A percentile compares a stretch with the other conserved stretches of the same genome.
These are phyloP conservation scores for Tympanopsis confertula DNA, from an alignment of 2,329 filamentous ascomycete genomes.

Conservation along the genomic window DNA sequence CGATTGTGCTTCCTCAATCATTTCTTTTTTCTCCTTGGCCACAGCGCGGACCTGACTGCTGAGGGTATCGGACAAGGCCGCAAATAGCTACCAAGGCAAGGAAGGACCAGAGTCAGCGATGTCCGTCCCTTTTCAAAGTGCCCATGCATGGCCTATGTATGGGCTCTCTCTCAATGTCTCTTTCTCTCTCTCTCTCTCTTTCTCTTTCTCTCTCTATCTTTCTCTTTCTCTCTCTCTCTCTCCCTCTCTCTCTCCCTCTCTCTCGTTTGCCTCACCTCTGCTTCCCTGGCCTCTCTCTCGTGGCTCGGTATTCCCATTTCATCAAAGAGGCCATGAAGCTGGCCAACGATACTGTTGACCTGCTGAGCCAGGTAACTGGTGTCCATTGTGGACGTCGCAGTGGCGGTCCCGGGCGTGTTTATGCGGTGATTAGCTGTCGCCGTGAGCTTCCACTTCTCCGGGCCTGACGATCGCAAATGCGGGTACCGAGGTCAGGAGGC, in stretches of 20 bases:
- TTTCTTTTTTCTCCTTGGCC: slow-evolving; percentile 64
- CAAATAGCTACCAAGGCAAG: slow-evolving; percentile 62
- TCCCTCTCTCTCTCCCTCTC: too few species aligned
- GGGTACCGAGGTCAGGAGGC: too few species aligned
- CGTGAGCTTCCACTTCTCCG: too few species aligned
- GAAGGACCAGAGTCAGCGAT: slow-evolving; percentile 2
- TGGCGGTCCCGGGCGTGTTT: too few species aligned
- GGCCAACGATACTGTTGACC: slow-evolving; percentile 84
- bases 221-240: too few species aligned
- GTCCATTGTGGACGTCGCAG: slow-evolving; percentile 62
- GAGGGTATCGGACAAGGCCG: slow-evolving; percentile 79
- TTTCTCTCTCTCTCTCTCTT: too few species aligned
- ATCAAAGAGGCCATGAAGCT: slow-evolving; percentile 89
- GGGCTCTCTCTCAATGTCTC: too few species aligned
- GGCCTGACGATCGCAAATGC: too few species aligned
- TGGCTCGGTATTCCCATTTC: slow-evolving; percentile 92
- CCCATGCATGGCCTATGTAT: slow-evolving; percentile 1
- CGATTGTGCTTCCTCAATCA: slow-evolving; percentile 80
- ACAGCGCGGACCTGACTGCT: slow-evolving; percentile 81
- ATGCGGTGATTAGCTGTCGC: too few species aligned
- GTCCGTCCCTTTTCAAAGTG: slow-evolving; percentile 6
- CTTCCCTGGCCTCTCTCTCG: slow-evolving; percentile 81
- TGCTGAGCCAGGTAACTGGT: slow-evolving; percentile 87
- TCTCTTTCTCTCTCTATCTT: too few species aligned
- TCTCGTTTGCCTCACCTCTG: slow-evolving; percentile 77